These are phyloP conservation scores for Emericellopsis atlantica DNA, from an alignment of 2,329 filamentous ascomycete genomes.

Conservation along the genomic window DNA sequence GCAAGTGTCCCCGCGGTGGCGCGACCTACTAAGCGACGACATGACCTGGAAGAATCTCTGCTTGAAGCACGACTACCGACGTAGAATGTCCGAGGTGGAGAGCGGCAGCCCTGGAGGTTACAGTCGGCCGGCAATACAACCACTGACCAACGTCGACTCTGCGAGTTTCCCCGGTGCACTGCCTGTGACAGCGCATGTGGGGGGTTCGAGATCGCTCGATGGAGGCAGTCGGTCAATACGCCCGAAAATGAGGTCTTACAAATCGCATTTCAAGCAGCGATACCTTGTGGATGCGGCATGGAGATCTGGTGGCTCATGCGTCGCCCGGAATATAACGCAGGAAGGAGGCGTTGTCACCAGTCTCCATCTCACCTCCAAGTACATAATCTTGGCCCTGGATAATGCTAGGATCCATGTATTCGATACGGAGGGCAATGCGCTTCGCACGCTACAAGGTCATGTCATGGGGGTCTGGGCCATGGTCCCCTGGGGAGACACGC, in stretches of 20 bases:
- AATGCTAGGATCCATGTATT: slow-evolving; percentile 99
- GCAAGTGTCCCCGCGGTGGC: slow-evolving; percentile 92
- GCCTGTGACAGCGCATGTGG: slow-evolving; percentile 19
- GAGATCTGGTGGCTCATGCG: slow-evolving; percentile 79
- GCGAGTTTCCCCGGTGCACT: slow-evolving; percentile 33
- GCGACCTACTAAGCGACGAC: slow-evolving; percentile 86
- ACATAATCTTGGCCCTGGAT: slow-evolving; percentile 94
- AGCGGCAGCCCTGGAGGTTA: slow-evolving; percentile 16
- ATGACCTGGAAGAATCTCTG: slow-evolving; percentile 98
- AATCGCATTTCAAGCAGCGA: slow-evolving; percentile 93
- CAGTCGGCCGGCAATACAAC: slow-evolving; percentile 14
- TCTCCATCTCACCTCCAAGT: slow-evolving; percentile 83
- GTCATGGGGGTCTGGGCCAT: slow-evolving; percentile 99
- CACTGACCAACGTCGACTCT: slow-evolving; percentile 20
- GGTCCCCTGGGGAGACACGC: slow-evolving; percentile 91
- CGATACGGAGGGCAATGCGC: slow-evolving; percentile 76
- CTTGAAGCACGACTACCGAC: slow-evolving; percentile 82
- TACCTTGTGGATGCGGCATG: slow-evolving; percentile 96
- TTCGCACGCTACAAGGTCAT: slow-evolving; percentile 85
- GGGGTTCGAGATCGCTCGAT: slow-evolving; percentile 42
- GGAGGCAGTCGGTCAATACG: slow-evolving; percentile 21
- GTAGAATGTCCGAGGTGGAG: slow-evolving; percentile 40
- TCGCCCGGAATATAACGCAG: slow-evolving; percentile 80
- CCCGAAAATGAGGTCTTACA: slow-evolving; percentile 69
- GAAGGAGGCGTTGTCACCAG: slow-evolving; percentile 96